Base-by-base conservation (phyloP, 2,329 filamentous ascomycete species). In the Fusarium circinatum region DNA sequence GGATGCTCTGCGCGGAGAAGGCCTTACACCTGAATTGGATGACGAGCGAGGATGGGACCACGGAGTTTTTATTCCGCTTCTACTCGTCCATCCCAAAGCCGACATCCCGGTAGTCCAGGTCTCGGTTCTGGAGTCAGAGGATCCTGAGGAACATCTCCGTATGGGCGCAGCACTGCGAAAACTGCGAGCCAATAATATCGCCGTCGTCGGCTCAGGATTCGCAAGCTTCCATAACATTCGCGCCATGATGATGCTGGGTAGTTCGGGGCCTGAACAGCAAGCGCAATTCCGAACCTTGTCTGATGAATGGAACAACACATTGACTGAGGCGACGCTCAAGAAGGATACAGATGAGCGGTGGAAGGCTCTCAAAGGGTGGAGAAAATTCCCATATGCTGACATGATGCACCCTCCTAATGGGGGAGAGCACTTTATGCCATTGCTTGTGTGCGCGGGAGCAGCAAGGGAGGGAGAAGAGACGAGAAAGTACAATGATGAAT, bases 171-270 rank as follows among this genome's bases (percentile, higher is more conserved):
- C 89, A 4, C 85, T 91, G 17, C 77, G 79, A 18, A 75, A 76
- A 14, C 85, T 91, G 54, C 86, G 89, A 20, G 81, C 82, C 42
- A 80, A 84, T 34, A 88, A 88, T 79, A 82, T 91, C n/a, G 89
- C 89, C 73, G 84, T 91, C 62, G 75, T 90, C 45, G 89, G 89
- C n/a, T 89, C 87, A 1, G 89, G 89, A 30, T 90, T 90, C 73
- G 88, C 89, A 2, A 87, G 86, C 6, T 83, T 90, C 63, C 89
- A 90, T 78, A 90, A 90, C 77, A 75, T 90, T 14, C 79, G 82
- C 30, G 74, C 83, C 36, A 86, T 90, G 84, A 83, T 85, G 34
- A 62, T 73, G 48, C 73, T 85, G 32, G 74, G 78, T 30, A 65
- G 58, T 52, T 73, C 75, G 22, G 75, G 78, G 8, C 54, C 71